These are phyloP conservation scores for Pseudophaeomoniella oleicola DNA, from an alignment of 2,329 filamentous ascomycete genomes.

Conservation along the genomic window DNA sequence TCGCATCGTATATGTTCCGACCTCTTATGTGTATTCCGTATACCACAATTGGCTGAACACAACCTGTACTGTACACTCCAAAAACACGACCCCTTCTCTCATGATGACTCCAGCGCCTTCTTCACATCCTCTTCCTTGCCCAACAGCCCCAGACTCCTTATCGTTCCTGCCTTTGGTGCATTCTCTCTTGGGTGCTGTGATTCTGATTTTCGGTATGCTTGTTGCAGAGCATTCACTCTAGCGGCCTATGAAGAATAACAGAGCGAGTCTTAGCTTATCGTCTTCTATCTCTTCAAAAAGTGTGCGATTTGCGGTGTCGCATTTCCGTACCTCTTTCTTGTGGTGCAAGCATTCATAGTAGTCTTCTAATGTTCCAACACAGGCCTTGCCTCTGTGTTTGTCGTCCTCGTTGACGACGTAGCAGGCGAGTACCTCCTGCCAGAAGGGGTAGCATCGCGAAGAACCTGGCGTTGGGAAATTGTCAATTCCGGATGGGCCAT, in stretches of 20 bases:
- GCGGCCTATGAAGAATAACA: slow-evolving; percentile 44
- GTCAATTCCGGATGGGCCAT: too few relatives aligned
- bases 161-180: slow-evolving; percentile 68
- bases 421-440: slow-evolving; percentile 97
- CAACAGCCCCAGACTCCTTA: slow-evolving; percentile 72
- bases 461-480: slow-evolving; percentile 31
- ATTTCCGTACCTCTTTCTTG: slow-evolving; percentile 94
- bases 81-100: too few relatives aligned
- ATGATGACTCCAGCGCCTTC: slow-evolving; percentile 28
- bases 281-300: slow-evolving; percentile 3
- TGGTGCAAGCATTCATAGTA: slow-evolving; percentile 99
- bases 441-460: slow-evolving; percentile 93
- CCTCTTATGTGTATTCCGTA: neutral
- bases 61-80: neutral
- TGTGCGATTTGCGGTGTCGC: neutral
- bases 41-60: too few relatives aligned
- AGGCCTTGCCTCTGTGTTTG: slow-evolving; percentile 74
- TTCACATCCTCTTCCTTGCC: slow-evolving; percentile 71
- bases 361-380: slow-evolving; percentile 71
- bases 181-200: slow-evolving; percentile 63
- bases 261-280: neutral
- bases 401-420: slow-evolving; percentile 90
- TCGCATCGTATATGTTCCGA: neutral
- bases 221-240: slow-evolving; percentile 64
- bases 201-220: slow-evolving; percentile 70